Evolutionary conservation across 352 stramenopile genomes (phyloP).

Genomic region (Phytopythium oedochilum): DNA sequence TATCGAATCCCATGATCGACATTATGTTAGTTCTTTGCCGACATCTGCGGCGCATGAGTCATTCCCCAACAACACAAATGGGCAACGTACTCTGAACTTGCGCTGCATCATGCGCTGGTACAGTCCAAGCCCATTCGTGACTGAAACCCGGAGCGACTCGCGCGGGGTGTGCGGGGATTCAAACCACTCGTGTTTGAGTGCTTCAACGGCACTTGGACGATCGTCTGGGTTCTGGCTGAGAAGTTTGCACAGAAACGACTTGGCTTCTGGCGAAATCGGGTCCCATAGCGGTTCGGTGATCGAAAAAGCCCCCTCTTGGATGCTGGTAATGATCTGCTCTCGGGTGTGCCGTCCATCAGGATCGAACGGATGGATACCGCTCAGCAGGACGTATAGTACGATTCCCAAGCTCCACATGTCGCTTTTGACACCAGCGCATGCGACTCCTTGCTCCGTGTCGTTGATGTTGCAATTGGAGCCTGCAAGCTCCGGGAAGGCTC

Average conservation of each 20-base stretch:
- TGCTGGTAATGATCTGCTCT: conserved; percentile 68
- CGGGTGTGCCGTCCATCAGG: conserved; percentile 55
- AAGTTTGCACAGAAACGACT: conserved; percentile 34
- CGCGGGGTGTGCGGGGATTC: conserved; percentile 33
- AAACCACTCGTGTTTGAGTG: conserved; percentile 50
- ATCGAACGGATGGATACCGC: conserved; percentile 73
- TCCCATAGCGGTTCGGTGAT: conserved; percentile 42
- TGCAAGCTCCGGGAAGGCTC: conserved; percentile 3
- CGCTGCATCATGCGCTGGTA: conserved; percentile 59
- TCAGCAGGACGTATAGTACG: conserved; percentile 88
- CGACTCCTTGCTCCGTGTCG: conserved; percentile 11
- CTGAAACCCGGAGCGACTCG: conserved; percentile 38
- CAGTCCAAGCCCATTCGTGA: conserved; percentile 39
- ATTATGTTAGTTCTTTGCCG: too few species aligned
- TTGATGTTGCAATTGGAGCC: neutral
- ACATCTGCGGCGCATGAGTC: neutral
- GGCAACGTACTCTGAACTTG: conserved; percentile 48
- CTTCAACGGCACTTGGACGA: conserved; percentile 26
- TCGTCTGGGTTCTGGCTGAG: conserved; percentile 23
- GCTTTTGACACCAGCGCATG: conserved; percentile 19
- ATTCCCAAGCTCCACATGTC: conserved; percentile 88
- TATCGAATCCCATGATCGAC: conserved; percentile 13
- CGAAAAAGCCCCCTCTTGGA: conserved; percentile 35
- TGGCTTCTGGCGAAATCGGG: conserved; percentile 43
- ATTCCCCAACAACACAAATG: neutral